Base-by-base conservation (phyloP, 169 alveolate genomes). In the Cryptosporidium sp. region DNA sequence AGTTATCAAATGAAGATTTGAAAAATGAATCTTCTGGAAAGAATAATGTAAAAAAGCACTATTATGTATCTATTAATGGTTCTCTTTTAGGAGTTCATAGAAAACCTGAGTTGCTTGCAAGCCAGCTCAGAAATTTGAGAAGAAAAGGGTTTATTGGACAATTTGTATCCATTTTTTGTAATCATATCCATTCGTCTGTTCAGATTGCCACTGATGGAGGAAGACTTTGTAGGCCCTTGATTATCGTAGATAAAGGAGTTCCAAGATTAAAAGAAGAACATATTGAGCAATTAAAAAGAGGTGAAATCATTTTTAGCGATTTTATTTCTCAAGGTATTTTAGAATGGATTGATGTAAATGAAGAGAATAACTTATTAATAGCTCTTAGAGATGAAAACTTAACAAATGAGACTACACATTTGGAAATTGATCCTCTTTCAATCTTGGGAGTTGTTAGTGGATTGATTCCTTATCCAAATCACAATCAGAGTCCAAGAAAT, bases 291-390 rank as follows among this genome's bases (percentile, higher is more conserved):
- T 91, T 96, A 31, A 91, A 91, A 67, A 89, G 92, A 67, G 97
- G 97, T 29, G 92, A 95, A 84, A 94, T 95, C 75, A 89, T 92
- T 37, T 98, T 97, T 86, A 91, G 70, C 29, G 98, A 97, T 70
- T 94, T 95, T 86, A 93, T 98, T 61, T 23, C 85, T 45, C 92
- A 91, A 68, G 99, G 99, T 7, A 94, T 97, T 37, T 92, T 99
- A 61, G 99, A 98, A 92, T 99, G 99, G 98, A 94, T 99, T 10
- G 99, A 98, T 87, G 99, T 98, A 2, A 98, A 99, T 93, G 99
- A 98, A 94, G 99, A 98, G 93, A 98, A 98, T 93, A 97, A 98
- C 92, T 94, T 98, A 14, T 91, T 97, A 53, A 98, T 98, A 7
- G 99, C 99, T 12, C 92, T 98, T 75, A 94, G 92, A 84, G 98